Evolutionary conservation across 2,329 filamentous ascomycete species (phyloP).

Genomic region (Verticillium zaregamsianum): DNA sequence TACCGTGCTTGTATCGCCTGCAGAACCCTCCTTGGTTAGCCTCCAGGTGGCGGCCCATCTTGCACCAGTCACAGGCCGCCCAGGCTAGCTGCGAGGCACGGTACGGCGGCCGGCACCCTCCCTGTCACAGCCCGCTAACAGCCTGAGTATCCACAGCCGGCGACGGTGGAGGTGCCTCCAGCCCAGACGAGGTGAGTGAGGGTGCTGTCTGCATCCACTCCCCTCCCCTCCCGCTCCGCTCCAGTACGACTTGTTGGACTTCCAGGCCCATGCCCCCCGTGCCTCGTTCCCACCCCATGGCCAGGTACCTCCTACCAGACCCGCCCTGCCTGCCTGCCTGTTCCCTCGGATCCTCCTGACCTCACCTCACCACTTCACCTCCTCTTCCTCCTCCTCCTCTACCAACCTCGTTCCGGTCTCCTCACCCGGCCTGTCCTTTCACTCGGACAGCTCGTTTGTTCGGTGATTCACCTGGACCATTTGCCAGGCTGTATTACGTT

Average conservation of each 20-base stretch:
- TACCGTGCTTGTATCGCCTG: background rate
- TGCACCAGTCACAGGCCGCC: background rate
- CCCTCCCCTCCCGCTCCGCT: background rate
- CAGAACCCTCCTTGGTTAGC: background rate
- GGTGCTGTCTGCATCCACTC: background rate
- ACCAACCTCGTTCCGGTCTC: background rate
- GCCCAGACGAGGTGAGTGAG: background rate
- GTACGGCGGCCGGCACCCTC: background rate
- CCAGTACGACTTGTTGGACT: background rate
- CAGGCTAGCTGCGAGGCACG: background rate
- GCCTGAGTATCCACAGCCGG: background rate
- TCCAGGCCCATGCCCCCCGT: background rate
- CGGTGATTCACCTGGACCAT: background rate
- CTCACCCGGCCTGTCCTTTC: background rate
- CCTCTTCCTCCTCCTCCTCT: background rate
- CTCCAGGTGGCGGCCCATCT: background rate
- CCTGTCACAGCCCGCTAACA: background rate
- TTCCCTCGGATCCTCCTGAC: background rate
- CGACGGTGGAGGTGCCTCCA: background rate
- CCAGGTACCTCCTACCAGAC: background rate
- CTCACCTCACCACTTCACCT: conserved; percentile 1
- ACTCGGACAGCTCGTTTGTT: background rate
- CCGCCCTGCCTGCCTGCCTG: background rate
- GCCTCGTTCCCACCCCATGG: background rate
- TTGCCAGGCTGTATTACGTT: background rate